Conservation (phyloP, 805 yeast genomes). For the Metschnikowia lunata region DNA sequence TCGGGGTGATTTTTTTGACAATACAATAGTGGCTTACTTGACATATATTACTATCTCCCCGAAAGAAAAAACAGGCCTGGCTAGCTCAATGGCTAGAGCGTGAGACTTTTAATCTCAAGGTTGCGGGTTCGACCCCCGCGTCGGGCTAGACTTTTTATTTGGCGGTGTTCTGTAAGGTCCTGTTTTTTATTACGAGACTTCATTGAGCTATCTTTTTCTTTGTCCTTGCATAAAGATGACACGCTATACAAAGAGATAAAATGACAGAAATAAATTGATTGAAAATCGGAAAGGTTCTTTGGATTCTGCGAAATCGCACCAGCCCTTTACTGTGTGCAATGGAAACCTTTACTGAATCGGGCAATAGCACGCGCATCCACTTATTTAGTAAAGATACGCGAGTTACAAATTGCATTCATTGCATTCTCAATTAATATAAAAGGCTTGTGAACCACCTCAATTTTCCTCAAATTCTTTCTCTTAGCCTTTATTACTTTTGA, state of each 20-base stretch:
- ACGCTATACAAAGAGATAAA: too few species aligned
- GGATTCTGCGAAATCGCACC: too few species aligned
- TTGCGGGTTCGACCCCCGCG: constrained; percentile 27
- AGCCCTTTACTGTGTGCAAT: not conserved
- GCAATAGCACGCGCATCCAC: constrained; percentile 2
- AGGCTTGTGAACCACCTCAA: not conserved
- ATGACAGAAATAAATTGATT: too few species aligned
- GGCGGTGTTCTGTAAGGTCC: too few species aligned
- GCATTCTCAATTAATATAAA: constrained; percentile 2
- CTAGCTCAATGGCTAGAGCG: constrained; percentile 26
- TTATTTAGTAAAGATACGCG: constrained; percentile 6
- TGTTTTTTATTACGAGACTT: too few species aligned
- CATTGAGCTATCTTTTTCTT: too few species aligned
- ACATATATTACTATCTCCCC: too few species aligned
- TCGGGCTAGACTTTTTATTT: constrained; percentile 18
- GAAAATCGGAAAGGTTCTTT: too few species aligned
- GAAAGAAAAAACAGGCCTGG: constrained; percentile 13
- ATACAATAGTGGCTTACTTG: too few species aligned
- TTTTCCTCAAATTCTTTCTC: not conserved
- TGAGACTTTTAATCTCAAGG: constrained; percentile 24
- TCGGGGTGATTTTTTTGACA: too few species aligned
- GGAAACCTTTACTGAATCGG: constrained; percentile 2
- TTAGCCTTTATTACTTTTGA: not conserved
- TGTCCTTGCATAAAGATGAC: too few species aligned
- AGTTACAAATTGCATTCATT: constrained; percentile 3